Percentiles rank a stretch among this genome's conserved stretches.
phyloP scores from a whole-genome alignment of 306 rosid genomes.

The barrel medic (Medicago truncatula) region DNA sequence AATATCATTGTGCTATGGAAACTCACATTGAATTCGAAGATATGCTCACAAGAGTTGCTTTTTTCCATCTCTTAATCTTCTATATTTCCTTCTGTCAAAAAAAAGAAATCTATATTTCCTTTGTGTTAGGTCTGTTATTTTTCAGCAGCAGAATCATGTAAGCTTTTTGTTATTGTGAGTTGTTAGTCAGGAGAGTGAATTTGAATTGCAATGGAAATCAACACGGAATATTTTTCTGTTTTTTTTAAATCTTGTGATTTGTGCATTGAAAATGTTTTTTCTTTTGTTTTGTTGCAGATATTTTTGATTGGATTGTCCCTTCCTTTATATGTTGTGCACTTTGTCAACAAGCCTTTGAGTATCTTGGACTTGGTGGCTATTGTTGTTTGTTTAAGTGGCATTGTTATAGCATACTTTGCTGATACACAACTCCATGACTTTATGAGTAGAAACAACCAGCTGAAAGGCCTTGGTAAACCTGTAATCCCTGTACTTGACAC shows the following conservation, averaged over 20 bases:
- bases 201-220: background rate
- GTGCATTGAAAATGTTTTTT: background rate
- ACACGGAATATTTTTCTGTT: background rate
- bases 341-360: slow-evolving; percentile 63
- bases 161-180: background rate
- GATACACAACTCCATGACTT: slow-evolving; percentile 83
- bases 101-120: background rate
- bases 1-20: background rate
- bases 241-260: too few relatives aligned
- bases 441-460: slow-evolving; percentile 63
- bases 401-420: slow-evolving; percentile 75
- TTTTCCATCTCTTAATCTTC: slow-evolving; percentile 13
- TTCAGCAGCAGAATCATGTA: background rate
- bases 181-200: background rate
- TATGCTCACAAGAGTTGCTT: background rate
- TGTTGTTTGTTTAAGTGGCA: slow-evolving; percentile 58
- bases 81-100: too few relatives aligned
- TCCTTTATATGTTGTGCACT: slow-evolving; percentile 77
- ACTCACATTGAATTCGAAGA: background rate
- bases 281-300: slow-evolving; percentile 54
- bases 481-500: slow-evolving; percentile 57
- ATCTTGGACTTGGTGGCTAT: slow-evolving; percentile 69
- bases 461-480: slow-evolving; percentile 64
- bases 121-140: background rate
- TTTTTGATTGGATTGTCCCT: slow-evolving; percentile 73